Evolutionary conservation across 2,329 filamentous ascomycete species (phyloP).

Genomic region (Pseudogymnoascus sp.): DNA sequence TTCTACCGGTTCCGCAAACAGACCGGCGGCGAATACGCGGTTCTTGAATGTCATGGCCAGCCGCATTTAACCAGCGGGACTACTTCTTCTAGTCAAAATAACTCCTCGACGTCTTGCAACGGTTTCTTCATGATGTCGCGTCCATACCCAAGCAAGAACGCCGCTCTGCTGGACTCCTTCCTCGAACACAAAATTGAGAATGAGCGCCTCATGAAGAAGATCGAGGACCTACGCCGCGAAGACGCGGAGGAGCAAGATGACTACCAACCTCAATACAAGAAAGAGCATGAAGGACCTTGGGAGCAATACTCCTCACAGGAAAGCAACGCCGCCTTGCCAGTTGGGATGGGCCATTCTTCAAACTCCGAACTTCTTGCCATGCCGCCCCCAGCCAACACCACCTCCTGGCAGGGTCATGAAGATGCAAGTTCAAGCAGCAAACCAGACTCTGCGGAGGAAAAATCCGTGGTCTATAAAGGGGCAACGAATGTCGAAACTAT

Average conservation of each 20-base stretch:
- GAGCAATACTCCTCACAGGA: slow-evolving; percentile 43
- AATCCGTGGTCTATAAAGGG: slow-evolving; percentile 76
- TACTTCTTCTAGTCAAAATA: slow-evolving; percentile 55
- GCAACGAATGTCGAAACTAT: slow-evolving; percentile 77
- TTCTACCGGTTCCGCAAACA: slow-evolving; percentile 79
- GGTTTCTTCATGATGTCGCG: slow-evolving; percentile 92
- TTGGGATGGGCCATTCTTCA: slow-evolving; percentile 22
- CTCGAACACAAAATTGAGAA: slow-evolving; percentile 97
- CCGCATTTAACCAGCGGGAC: slow-evolving; percentile 73
- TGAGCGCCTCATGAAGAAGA: slow-evolving; percentile 75
- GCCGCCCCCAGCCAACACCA: slow-evolving; percentile 63
- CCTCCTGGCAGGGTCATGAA: slow-evolving; percentile 72
- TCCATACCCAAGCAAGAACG: slow-evolving; percentile 83
- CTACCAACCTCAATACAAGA: slow-evolving; percentile 54
- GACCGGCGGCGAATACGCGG: slow-evolving; percentile 66
- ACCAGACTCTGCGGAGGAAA: slow-evolving; percentile 73
- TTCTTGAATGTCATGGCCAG: slow-evolving; percentile 90
- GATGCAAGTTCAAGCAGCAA: slow-evolving; percentile 58
- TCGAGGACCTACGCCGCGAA: slow-evolving; percentile 77
- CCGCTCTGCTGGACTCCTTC: slow-evolving; percentile 80
- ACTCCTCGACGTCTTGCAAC: slow-evolving; percentile 66
- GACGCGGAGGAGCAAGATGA: slow-evolving; percentile 74
- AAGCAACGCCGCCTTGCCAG: slow-evolving; percentile 28
- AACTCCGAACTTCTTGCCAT: slow-evolving; percentile 46
- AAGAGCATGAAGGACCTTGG: slow-evolving; percentile 50